Evolutionary conservation across 1,139 yeast species (phyloP), one percentile per base, ranked within the genome.

Genomic region (Yamadazyma jaroonii): DNA sequence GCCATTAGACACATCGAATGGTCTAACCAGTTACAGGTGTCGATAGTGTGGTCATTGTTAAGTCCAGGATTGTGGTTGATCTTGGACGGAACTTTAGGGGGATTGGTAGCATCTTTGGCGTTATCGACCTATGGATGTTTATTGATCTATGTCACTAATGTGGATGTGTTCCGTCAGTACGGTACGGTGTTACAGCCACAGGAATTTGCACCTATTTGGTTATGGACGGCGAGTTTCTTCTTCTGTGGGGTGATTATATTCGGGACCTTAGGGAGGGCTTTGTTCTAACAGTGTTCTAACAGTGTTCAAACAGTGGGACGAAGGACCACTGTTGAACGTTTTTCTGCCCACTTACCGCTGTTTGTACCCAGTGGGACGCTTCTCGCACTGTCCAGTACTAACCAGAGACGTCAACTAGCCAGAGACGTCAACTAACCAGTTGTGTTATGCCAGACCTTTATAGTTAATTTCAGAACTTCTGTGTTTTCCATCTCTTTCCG

Each of bases 1-100:
- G 95, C 95, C 15, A 76, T 89, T 32, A 76, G 94, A 45, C 84
- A 84, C 49, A 73, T 87, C 34, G 84, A 84, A 46, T 88, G 96
- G 96, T 65, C 75, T 31, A 79, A 89, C 0, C 76, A 87, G 13
- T 61, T 82, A 31, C 95, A 88, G 54, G 87, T 88, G 4, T 78
- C 90, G 6, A 67, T 79, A 32, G 75, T 84, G 6, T 86, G 95
- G 88, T 74, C 84, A 4, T 64, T 83, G 36, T 70, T 87, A 41
- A 86, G 85, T 60, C 84, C 94, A 1, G 79, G 87, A 11, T 65
- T 89, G 42, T 89, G 97, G 96, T 62, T 81, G 41, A 64, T 85
- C 34, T 70, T 88, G 39, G 97, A 89, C 57, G 84, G 89, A 2
- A 79, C 95, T 1, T 50, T 78, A 9, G 74, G 78, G 35, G 90